Conservation (phyloP, 352 stramenopile genomes). For the Elongisporangium prolatum region DNA sequence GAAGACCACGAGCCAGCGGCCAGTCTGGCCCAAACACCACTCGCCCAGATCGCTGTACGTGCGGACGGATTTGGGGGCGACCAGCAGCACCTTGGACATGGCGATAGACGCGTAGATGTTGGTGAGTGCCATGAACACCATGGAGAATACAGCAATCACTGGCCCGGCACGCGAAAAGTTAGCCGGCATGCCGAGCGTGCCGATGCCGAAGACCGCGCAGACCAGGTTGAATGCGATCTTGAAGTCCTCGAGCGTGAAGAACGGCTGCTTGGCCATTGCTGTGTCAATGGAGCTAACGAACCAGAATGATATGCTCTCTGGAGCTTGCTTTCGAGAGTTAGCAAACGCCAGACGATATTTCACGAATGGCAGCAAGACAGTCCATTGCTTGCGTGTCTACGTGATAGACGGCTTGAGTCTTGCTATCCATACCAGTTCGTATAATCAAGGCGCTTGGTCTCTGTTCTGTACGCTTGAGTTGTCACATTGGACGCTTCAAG, state of each 20-base stretch:
- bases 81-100: constrained; percentile 42
- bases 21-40: constrained; percentile 34
- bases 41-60: constrained; percentile 51
- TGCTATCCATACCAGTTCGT: neutral
- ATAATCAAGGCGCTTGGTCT: neutral
- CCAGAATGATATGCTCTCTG: neutral
- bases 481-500: neutral
- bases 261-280: constrained; percentile 6
- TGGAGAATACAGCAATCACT: constrained; percentile 27
- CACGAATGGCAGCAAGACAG: neutral
- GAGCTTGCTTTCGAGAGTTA: neutral
- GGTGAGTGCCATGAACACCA: constrained; percentile 52
- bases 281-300: neutral
- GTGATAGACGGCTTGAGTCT: neutral
- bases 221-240: constrained; percentile 48
- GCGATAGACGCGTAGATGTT: constrained; percentile 51
- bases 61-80: constrained; percentile 33
- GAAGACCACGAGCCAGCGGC: constrained; percentile 37
- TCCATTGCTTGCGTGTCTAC: neutral
- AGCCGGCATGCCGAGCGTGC: constrained; percentile 40
- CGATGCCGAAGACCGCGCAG: constrained; percentile 40
- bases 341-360: neutral
- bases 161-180: constrained; percentile 51
- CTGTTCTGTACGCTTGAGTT: neutral
- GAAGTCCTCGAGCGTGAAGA: constrained; percentile 43